Evolutionary conservation across 192 early-diverging fungal genomes (phyloP).

Genomic region (Umbelopsis sp.): DNA sequence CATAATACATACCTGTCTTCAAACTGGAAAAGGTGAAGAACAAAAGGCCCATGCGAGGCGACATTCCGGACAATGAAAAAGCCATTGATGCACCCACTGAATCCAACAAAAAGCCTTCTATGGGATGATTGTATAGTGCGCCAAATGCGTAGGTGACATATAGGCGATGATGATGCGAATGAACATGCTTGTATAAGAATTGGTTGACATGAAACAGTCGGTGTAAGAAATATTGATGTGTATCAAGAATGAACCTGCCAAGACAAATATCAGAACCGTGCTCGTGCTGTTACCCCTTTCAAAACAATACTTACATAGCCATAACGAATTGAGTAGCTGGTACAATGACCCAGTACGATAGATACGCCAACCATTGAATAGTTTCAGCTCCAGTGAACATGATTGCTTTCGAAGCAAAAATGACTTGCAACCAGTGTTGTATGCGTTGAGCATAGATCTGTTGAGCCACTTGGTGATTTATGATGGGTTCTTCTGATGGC

Average conservation of each 20-base stretch:
- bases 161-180: conserved; percentile 76
- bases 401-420: background rate
- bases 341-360: conserved; percentile 1
- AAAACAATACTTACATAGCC: conserved; percentile 44
- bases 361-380: conserved; percentile 7
- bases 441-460: background rate
- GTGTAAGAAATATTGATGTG: conserved; percentile 73
- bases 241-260: conserved; percentile 50
- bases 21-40: conserved; percentile 76
- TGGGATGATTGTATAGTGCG: conserved; percentile 83
- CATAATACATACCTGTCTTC: conserved; percentile 56
- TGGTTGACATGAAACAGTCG: conserved; percentile 67
- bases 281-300: background rate
- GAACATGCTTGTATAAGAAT: conserved; percentile 74
- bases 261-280: background rate
- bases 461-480: background rate
- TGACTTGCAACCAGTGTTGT: background rate
- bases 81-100: conserved; percentile 68
- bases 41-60: conserved; percentile 61
- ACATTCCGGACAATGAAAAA: conserved; percentile 70
- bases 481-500: conserved; percentile 16
- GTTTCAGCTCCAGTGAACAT: background rate
- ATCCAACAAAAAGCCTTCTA: conserved; percentile 80
- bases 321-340: conserved; percentile 39
- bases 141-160: conserved; percentile 81